Percentiles rank a stretch among this genome's conserved stretches.
Conservation (phyloP, 495 filamentous ascomycete genomes). For the Aspergillus heteromorphus region DNA sequence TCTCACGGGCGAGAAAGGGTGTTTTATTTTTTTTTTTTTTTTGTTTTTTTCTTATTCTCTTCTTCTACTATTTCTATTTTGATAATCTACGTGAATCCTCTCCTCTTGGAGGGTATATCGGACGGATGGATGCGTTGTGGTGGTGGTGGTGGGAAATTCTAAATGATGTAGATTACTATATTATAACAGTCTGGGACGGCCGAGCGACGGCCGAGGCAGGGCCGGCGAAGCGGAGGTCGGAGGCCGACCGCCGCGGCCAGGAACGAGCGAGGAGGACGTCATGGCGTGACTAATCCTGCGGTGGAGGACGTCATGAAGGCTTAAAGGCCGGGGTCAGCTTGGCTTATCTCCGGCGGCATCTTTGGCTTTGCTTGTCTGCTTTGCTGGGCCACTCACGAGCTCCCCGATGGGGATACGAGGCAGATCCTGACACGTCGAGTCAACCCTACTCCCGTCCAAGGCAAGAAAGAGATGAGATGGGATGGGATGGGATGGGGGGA, state of each 20-base stretch:
- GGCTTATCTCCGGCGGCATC: neutral
- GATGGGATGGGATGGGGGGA: too few species aligned
- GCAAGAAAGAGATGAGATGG: too few species aligned
- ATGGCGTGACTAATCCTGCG: slow-evolving; percentile 3
- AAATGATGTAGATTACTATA: too few species aligned
- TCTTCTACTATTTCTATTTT: neutral
- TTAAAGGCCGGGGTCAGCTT: neutral
- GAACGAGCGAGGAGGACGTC: neutral
- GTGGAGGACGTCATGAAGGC: slow-evolving; percentile 8
- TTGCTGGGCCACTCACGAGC: neutral
- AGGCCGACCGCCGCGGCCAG: neutral
- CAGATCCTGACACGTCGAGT: neutral
- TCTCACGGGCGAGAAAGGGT: neutral
- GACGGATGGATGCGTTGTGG: too few species aligned
- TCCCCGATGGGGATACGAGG: neutral
- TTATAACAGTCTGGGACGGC: too few species aligned
- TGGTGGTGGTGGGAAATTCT: too few species aligned
- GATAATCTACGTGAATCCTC: neutral
- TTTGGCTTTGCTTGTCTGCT: neutral
- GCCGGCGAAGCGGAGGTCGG: neutral
- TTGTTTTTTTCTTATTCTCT: neutral
- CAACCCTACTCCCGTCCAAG: neutral
- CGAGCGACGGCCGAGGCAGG: neutral
- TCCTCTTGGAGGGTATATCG: neutral
- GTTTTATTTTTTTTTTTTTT: neutral